A percentile compares a stretch with the other conserved stretches of the same genome.
Conservation (phyloP, 768 basidiomycete genomes). For the Mycena indigotica region DNA sequence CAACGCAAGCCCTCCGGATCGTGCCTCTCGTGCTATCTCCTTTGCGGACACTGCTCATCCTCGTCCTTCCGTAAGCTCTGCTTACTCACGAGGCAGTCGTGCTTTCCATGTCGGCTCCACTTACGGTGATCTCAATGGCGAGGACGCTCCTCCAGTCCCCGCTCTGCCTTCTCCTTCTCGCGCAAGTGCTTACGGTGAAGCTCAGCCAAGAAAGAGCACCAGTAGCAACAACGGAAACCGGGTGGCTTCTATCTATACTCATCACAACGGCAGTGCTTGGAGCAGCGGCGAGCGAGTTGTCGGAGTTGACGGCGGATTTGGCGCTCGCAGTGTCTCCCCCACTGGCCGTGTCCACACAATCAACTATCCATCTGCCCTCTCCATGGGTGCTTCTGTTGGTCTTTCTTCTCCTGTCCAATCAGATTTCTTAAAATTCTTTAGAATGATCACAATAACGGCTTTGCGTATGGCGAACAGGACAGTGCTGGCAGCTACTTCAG, state of each 20-base stretch:
- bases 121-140: constrained; percentile 8
- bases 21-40: constrained; percentile 55
- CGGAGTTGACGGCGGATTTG: constrained; percentile 17
- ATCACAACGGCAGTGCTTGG: constrained; percentile 11
- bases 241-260: neutral
- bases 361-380: neutral
- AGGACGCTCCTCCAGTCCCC: constrained; percentile 43
- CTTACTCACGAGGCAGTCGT: constrained; percentile 32
- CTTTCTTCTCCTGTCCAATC: constrained; percentile 21
- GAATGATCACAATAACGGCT: constrained; percentile 22
- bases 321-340: constrained; percentile 5
- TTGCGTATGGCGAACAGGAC: constrained; percentile 2
- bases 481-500: constrained; percentile 9
- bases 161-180: constrained; percentile 30
- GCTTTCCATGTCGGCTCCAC: constrained; percentile 42
- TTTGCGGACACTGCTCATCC: constrained; percentile 40
- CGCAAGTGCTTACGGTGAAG: constrained; percentile 14
- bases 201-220: neutral
- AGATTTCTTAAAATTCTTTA: constrained; percentile 20
- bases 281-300: constrained; percentile 17
- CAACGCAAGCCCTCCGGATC: constrained; percentile 42
- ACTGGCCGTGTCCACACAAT: constrained; percentile 13
- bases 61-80: constrained; percentile 40
- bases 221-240: constrained; percentile 1
- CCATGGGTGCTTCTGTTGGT: neutral